Base-by-base conservation (phyloP, 495 filamentous ascomycete species). In the Gamarada debralockiae region DNA sequence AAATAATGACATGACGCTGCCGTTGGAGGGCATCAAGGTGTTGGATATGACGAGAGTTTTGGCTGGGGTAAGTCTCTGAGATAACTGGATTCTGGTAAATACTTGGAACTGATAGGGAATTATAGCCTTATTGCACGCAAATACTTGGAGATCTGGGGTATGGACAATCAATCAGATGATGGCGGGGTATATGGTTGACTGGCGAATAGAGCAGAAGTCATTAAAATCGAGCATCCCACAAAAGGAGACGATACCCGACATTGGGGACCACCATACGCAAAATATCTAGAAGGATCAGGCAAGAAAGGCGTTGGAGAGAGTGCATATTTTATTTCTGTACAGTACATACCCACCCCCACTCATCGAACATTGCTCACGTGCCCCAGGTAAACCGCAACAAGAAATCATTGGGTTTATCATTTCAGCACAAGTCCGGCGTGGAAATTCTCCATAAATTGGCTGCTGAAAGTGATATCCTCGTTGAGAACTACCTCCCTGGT, bases 11-110 rank as follows among this genome's bases (percentile, higher is more conserved):
- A 54, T 53, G 54, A 59, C 61, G 3, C 62, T 89, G 18, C 92
- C 93, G 14, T 73, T 97, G 58, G 79, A 86, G 20, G 93, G 93
- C 7, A 85, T 93, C 58, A 80, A 87, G 29, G 90, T 98, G 13
- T 75, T 98, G 29, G 93, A 98, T 67, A 92, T 98, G 90, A 97
- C 93, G 0, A 79, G 93, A 73, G 95, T 98, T 13, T 76, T 98
- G 45, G 93, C 93, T 43, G 93, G 93, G 36, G 95, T 97, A 74
- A 67, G 89, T 79, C 14, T 45, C 7, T 31, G 44, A 8, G 44
- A 7, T 6, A 7, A 39, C 36, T 14, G 14, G 38, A 22, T 24
- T 42, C 37, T 27, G 13, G n/a, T 14, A 46, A 27, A 15, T 31
- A 15, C 44, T 47, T 29, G 41, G n/a, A 27, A 25, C 33, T 47